Evolutionary conservation across 768 basidiomycete genomes (phyloP).

Genomic region (Macrolepiota dolichaula): DNA sequence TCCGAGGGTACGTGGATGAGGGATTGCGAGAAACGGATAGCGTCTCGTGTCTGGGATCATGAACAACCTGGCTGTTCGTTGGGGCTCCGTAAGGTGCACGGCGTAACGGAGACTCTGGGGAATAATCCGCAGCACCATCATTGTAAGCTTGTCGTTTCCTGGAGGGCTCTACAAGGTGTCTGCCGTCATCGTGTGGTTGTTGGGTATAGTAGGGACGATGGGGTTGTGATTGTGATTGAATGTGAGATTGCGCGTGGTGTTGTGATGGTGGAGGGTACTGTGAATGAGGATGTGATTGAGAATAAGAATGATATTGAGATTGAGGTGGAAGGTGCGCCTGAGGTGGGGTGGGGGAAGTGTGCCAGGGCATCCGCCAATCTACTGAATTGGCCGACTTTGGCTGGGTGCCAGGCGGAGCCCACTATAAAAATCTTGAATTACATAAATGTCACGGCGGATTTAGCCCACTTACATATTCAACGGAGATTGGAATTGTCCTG

Average conservation of each 20-base stretch:
- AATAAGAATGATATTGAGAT: neutral
- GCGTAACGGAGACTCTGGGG: neutral
- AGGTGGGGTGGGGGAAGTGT: constrained; percentile 2
- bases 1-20: constrained; percentile 8
- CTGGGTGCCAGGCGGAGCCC: constrained; percentile 27
- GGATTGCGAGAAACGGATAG: constrained; percentile 3
- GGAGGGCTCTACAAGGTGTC: neutral
- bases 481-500: constrained; percentile 52
- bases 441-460: constrained; percentile 3
- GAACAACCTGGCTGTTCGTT: neutral
- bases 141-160: constrained; percentile 8
- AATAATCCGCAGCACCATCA: constrained; percentile 1
- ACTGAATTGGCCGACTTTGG: neutral
- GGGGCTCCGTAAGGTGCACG: neutral
- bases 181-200: constrained; percentile 7
- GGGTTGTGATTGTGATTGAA: neutral
- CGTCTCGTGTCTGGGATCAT: constrained; percentile 6
- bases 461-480: constrained; percentile 53
- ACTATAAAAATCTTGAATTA: constrained; percentile 21
- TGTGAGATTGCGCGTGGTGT: neutral
- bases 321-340: neutral
- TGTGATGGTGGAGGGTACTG: neutral
- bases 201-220: constrained; percentile 3
- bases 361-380: constrained; percentile 12
- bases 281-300: neutral